Conservation (phyloP, 2,329 filamentous ascomycete genomes). For the Beauveria bassiana region DNA sequence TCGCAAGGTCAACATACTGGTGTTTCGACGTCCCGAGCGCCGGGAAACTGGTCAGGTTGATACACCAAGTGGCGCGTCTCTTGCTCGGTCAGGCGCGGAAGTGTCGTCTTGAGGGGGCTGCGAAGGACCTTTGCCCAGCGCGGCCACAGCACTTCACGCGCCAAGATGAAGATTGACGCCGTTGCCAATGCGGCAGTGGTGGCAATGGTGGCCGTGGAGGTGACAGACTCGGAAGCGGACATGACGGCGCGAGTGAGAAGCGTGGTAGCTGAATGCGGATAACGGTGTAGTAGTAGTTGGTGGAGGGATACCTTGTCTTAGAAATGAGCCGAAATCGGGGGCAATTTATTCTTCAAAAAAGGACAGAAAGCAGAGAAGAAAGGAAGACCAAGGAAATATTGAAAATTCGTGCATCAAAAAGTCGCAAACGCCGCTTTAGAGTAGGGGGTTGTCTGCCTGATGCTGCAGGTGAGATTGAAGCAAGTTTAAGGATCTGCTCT, state of each 20-base stretch:
- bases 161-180: conserved; percentile 18
- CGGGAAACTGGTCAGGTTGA: conserved; percentile 60
- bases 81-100: conserved; percentile 27
- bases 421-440: no score
- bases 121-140: conserved; percentile 30
- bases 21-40: conserved; percentile 63
- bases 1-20: conserved; percentile 37
- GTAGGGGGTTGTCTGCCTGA: no score
- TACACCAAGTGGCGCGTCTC: conserved; percentile 42
- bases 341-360: no score
- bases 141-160: conserved; percentile 32
- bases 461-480: no score
- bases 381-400: no score
- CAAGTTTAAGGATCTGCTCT: no score
- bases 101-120: conserved; percentile 36
- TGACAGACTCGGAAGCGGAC: not conserved
- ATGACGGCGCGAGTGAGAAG: not conserved
- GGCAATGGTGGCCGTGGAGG: conserved; percentile 33
- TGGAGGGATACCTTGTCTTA: not conserved
- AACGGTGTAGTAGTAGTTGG: not conserved
- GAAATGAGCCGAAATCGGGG: not conserved
- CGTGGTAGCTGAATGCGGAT: not conserved
- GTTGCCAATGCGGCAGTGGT: conserved; percentile 28
- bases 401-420: no score
- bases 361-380: no score